Conservation (phyloP, 345 rosid genomes). For the Anastatica hierochuntica region DNA sequence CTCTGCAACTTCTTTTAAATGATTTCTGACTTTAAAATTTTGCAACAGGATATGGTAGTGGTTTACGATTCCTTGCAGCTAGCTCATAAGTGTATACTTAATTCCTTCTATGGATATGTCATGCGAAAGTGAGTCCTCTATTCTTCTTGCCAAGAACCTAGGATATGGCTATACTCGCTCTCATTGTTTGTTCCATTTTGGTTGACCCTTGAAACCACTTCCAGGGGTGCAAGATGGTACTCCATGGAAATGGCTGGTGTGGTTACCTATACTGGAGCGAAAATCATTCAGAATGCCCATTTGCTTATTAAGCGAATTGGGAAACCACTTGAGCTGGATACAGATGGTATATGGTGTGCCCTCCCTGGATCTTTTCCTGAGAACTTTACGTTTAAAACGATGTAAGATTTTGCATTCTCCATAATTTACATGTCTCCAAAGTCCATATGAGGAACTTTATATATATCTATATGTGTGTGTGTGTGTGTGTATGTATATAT, state of each 20-base stretch:
- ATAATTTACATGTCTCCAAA: too few species aligned
- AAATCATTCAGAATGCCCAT: conserved; percentile 95
- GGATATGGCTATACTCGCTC: conserved; percentile 8
- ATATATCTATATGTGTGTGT: too few species aligned
- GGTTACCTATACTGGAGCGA: conserved; percentile 97
- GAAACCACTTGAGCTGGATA: conserved; percentile 95
- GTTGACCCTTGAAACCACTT: conserved; percentile 21
- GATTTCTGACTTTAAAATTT: conserved; percentile 18
- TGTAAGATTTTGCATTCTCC: conserved; percentile 41
- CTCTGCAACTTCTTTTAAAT: neutral
- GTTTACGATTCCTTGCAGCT: conserved; percentile 97
- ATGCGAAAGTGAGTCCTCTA: conserved; percentile 83
- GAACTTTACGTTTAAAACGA: conserved; percentile 81
- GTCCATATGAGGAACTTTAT: neutral
- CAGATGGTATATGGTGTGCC: conserved; percentile 96
- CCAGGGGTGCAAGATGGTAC: conserved; percentile 99
- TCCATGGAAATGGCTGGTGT: conserved; percentile 99
- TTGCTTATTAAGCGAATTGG: conserved; percentile 91
- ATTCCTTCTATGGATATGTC: conserved; percentile 98
- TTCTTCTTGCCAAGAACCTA: conserved; percentile 6
- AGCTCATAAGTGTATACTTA: conserved; percentile 93
- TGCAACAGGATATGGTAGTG: conserved; percentile 87
- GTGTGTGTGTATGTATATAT: too few species aligned
- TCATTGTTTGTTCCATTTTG: conserved; percentile 4
- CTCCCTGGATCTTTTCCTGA: conserved; percentile 98